phyloP scores from a whole-genome alignment of 805 yeast genomes.

The Lipomyces yamanashiensis region DNA sequence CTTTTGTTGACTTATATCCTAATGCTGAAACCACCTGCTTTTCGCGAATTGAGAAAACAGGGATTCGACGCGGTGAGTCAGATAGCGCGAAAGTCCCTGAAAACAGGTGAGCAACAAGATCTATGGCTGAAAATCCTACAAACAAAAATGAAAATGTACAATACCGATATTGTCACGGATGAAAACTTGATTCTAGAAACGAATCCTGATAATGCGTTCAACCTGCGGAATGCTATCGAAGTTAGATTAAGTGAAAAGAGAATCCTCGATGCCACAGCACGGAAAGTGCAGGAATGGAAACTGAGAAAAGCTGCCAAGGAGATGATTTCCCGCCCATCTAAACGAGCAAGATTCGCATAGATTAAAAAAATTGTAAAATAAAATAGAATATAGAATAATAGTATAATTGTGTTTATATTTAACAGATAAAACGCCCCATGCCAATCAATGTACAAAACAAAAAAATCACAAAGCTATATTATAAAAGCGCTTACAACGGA shows the following conservation, averaged over 20 bases:
- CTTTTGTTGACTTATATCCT: slow-evolving; percentile 27
- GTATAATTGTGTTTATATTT: background rate
- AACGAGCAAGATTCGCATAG: slow-evolving; percentile 9
- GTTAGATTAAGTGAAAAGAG: slow-evolving; percentile 34
- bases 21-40: slow-evolving; percentile 25
- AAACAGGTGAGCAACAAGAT: slow-evolving; percentile 32
- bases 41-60: slow-evolving; percentile 21
- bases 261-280: slow-evolving; percentile 20
- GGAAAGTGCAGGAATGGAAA: slow-evolving; percentile 26
- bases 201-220: background rate
- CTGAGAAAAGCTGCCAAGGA: slow-evolving; percentile 15
- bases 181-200: slow-evolving; percentile 31
- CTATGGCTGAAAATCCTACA: slow-evolving; percentile 25
- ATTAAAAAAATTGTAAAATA: background rate
- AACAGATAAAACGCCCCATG: slow-evolving; percentile 3
- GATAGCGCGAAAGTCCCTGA: slow-evolving; percentile 23
- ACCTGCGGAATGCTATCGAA: slow-evolving; percentile 32
- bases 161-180: slow-evolving; percentile 32
- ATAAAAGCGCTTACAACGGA: slow-evolving; percentile 49
- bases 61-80: slow-evolving; percentile 17
- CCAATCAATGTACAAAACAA: slow-evolving; percentile 3
- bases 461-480: slow-evolving; percentile 3
- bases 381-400: background rate
- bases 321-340: slow-evolving; percentile 15
- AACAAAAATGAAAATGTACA: slow-evolving; percentile 21